phyloP scores from a whole-genome alignment of 345 rosid genomes.

The Eucalyptus tenuipes region DNA sequence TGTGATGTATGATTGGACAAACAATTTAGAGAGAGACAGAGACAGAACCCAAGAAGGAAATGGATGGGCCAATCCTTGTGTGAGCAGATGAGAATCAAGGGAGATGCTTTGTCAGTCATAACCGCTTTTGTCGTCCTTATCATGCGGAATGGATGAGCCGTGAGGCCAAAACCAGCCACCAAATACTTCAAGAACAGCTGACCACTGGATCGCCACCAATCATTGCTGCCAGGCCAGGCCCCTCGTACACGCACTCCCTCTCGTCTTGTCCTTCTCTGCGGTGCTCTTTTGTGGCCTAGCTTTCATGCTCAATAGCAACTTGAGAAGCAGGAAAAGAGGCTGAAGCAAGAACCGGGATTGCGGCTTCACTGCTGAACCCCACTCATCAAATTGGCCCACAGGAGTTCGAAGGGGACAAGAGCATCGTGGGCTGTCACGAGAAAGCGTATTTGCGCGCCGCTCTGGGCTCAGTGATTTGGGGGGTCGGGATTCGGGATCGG shows the following conservation, averaged over 20 bases:
- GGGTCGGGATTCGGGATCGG: not conserved
- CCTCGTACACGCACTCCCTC: not conserved
- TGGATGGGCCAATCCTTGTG: not conserved
- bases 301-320: not conserved
- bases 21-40: not conserved
- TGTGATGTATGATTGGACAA: not conserved
- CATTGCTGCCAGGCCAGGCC: not conserved
- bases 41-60: not conserved
- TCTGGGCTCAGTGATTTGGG: not conserved
- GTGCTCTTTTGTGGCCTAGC: not conserved
- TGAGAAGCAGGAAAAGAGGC: not conserved
- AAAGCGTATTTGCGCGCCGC: not conserved
- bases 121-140: not conserved
- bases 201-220: not conserved
- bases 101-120: not conserved
- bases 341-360: not conserved
- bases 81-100: not conserved
- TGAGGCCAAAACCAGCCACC: not conserved
- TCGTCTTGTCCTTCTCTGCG: not conserved
- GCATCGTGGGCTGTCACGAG: not conserved
- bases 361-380: not conserved
- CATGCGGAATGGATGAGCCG: not conserved
- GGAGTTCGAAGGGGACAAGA: not conserved
- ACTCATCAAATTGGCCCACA: not conserved
- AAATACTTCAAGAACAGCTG: not conserved